These are phyloP conservation scores for Papiliotrema flavescens DNA, from an alignment of 1,284 basidiomycete genomes.

Conservation along the genomic window DNA sequence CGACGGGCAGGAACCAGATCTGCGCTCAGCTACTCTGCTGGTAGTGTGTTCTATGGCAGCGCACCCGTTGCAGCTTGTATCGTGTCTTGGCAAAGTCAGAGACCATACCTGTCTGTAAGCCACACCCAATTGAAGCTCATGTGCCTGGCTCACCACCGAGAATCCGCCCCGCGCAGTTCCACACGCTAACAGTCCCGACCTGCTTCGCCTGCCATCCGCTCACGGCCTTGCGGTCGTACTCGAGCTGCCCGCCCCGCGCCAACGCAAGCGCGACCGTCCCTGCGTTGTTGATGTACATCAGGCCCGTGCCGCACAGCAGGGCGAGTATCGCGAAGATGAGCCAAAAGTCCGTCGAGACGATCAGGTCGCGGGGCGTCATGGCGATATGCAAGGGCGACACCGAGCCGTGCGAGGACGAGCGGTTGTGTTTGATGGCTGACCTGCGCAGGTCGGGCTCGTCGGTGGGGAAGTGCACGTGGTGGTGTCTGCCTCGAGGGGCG, in stretches of 20 bases:
- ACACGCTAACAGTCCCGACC: conserved; percentile 78
- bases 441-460: conserved; percentile 1
- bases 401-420: conserved; percentile 1
- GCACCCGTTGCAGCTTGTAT: conserved; percentile 58
- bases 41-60: not conserved
- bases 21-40: conserved; percentile 27
- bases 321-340: conserved; percentile 67
- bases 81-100: conserved; percentile 68
- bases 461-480: conserved; percentile 1
- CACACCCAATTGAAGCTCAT: not conserved
- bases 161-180: conserved; percentile 78
- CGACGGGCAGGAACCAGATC: conserved; percentile 63
- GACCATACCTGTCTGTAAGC: conserved; percentile 55
- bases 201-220: conserved; percentile 77
- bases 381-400: conserved; percentile 22
- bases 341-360: conserved; percentile 63
- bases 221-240: conserved; percentile 64
- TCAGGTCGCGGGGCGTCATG: conserved; percentile 25
- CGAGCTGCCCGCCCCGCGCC: conserved; percentile 61
- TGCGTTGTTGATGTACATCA: conserved; percentile 95
- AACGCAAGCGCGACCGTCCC: conserved; percentile 87
- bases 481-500: conserved; percentile 5
- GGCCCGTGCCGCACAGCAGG: conserved; percentile 74
- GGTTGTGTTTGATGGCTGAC: not conserved
- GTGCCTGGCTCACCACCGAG: conserved; percentile 58